These are phyloP conservation scores for Cordyceps cicadae DNA, from an alignment of 2,329 filamentous ascomycete genomes.

Conservation along the genomic window DNA sequence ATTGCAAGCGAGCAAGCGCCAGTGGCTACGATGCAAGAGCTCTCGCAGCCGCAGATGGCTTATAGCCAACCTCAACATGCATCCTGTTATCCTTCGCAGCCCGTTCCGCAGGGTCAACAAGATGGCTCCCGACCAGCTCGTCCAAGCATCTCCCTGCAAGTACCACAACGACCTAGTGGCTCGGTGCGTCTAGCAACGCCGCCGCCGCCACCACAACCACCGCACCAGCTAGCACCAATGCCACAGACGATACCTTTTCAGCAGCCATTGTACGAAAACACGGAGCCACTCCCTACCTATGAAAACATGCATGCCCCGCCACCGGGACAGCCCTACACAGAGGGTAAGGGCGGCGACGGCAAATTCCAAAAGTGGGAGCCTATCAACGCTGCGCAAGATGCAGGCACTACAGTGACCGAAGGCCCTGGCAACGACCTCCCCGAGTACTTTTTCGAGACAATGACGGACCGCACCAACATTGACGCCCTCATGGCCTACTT, in stretches of 20 bases:
- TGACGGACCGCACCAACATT: conserved; percentile 45
- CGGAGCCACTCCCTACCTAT: conserved; percentile 1
- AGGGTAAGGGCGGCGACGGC: not conserved
- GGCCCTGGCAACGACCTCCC: conserved; percentile 13
- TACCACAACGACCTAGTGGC: conserved; percentile 46
- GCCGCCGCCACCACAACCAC: conserved; percentile 41
- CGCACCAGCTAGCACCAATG: conserved; percentile 7
- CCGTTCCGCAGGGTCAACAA: not conserved
- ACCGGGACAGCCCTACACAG: not conserved
- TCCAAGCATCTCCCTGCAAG: conserved; percentile 33
- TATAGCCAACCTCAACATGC: not conserved
- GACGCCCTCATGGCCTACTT: conserved; percentile 49
- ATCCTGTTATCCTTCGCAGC: not conserved
- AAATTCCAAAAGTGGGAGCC: not conserved
- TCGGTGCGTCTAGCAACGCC: conserved; percentile 56
- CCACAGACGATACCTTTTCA: not conserved
- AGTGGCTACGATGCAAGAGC: conserved; percentile 44
- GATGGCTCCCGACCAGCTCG: conserved; percentile 20
- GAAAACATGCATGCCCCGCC: conserved; percentile 10
- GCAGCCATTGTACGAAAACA: not conserved
- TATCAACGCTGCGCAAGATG: not conserved
- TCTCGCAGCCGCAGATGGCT: not conserved
- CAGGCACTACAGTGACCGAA: not conserved
- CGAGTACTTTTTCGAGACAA: conserved; percentile 27
- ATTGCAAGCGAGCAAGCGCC: conserved; percentile 54